A percentile compares a stretch with the other conserved stretches of the same genome.
These are phyloP conservation scores for Puya raimondii DNA, from an alignment of 176 grass and related monocot genomes.

Conservation along the genomic window DNA sequence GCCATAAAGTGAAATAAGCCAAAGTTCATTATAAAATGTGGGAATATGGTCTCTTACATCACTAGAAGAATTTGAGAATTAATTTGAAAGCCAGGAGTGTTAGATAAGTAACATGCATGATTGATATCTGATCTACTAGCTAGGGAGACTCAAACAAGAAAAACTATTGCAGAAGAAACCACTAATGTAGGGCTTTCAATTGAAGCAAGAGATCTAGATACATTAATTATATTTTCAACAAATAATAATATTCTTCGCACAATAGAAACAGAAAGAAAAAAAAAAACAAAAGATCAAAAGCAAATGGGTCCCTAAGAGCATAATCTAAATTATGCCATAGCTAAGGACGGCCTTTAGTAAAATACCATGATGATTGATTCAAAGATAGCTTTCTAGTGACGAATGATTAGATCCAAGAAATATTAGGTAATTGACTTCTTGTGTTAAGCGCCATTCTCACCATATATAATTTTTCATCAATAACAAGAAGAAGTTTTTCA, in stretches of 20 bases:
- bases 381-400: neutral
- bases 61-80: neutral
- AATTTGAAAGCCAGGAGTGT: neutral
- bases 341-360: neutral
- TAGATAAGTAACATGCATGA: conserved; percentile 18
- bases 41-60: conserved; percentile 25
- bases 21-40: conserved; percentile 42
- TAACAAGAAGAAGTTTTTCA: too few species aligned
- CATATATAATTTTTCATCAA: too few species aligned
- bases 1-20: conserved; percentile 45
- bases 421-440: too few species aligned
- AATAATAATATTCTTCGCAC: too few species aligned
- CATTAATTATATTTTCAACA: conserved; percentile 17
- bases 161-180: conserved; percentile 18
- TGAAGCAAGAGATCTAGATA: conserved; percentile 17
- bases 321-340: neutral
- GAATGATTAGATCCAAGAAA: neutral
- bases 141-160: conserved; percentile 9
- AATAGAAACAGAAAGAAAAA: too few species aligned
- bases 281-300: neutral
- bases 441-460: too few species aligned
- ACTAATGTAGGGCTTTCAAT: conserved; percentile 15
- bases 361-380: conserved; percentile 5
- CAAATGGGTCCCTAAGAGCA: conserved; percentile 2
- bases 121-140: conserved; percentile 14